Evolutionary conservation across 208 protist species (phyloP), one percentile per base, ranked within the genome.

Genomic region (Strigomonas culicis): DNA sequence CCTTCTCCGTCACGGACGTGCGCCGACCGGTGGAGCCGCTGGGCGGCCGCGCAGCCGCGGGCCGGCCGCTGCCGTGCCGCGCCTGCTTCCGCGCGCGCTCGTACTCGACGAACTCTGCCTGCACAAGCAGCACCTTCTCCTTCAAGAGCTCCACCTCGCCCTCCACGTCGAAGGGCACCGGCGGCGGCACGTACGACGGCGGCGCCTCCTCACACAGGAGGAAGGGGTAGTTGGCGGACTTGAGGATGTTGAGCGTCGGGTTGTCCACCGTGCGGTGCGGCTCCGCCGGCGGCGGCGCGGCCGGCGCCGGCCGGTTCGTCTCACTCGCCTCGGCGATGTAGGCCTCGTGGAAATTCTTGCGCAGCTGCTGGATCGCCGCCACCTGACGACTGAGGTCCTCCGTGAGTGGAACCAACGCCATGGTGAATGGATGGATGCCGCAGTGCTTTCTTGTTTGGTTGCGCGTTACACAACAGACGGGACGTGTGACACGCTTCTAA

Each of bases 201-300:
- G 88, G 88, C 8, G 88, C 88, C 59, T 88, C 85, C 31, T 92
- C 88, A 59, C 88, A 94, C 1, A 94, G 51, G 31, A 77, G 70
- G 51, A 92, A 94, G 24, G 88, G 88, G 66, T 90, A 94, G 74
- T 84, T 90, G 11, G 80, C 67, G 7, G 76, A 81, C 72, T 88
- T 88, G 31, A 94, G 79, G 24, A 87, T 49, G 25, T 34, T 63
- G 44, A 94, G 59, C 19, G 79, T 82, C 8, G 77, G 82, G 19
- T 63, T 77, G 50, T 94, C 88, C 15, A 94, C 70, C 1, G 82
- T 94, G 47, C 88, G 84, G 51, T 74, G 66, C 53, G 2, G 62
- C 52, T 58, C 52, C 52, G 6, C 15, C 52, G 4, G 17, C 27
- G 6, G 15, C 4, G 24, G 52, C 6, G 52, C 24, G 19, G 52